These are phyloP conservation scores for Monilinia fructicola DNA, from an alignment of 2,329 filamentous ascomycete species.

Conservation along the genomic window DNA sequence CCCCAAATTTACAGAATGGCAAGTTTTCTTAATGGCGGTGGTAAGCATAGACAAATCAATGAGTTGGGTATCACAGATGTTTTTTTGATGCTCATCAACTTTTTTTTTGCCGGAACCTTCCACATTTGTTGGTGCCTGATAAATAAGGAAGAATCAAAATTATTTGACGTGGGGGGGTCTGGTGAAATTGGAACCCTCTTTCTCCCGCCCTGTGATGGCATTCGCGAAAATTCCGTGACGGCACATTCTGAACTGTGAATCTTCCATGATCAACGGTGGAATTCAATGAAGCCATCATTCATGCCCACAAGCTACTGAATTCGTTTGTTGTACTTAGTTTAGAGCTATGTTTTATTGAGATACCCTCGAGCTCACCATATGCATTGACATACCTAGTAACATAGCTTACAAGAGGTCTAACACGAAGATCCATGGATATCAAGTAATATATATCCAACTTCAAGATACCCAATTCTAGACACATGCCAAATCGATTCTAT, in stretches of 20 bases:
- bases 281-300: no score
- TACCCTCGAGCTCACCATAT: no score
- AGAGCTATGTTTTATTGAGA: no score
- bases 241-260: no score
- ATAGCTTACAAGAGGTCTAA: neutral
- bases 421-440: no score
- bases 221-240: no score
- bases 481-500: neutral
- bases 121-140: constrained; percentile 17
- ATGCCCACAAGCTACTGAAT: neutral
- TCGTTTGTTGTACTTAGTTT: no score
- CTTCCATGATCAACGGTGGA: no score
- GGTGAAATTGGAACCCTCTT: neutral
- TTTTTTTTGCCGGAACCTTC: constrained; percentile 25
- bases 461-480: neutral
- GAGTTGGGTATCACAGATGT: constrained; percentile 9
- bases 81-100: constrained; percentile 16
- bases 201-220: neutral
- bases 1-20: neutral
- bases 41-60: constrained; percentile 6
- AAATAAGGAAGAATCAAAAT: constrained; percentile 5
- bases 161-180: constrained; percentile 5
- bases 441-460: neutral
- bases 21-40: constrained; percentile 7
- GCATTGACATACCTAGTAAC: no score